Conservation (phyloP, 768 basidiomycete species). For the Rhizopogon vesiculosus region DNA sequence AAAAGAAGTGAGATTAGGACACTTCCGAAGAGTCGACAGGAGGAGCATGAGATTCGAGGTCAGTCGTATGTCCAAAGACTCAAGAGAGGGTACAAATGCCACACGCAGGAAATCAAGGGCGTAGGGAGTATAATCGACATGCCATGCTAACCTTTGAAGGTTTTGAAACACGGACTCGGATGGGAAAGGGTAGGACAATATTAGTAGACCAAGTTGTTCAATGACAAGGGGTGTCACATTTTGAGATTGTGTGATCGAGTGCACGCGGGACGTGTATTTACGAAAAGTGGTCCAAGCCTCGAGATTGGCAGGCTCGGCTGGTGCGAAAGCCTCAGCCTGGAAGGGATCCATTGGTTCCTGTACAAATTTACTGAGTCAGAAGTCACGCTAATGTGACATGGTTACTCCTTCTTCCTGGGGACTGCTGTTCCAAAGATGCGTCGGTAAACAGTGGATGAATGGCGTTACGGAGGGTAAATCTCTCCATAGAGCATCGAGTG, state of each 20-base stretch:
- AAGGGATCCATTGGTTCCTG: not conserved
- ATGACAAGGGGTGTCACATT: constrained; percentile 15
- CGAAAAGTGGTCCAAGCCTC: constrained; percentile 19
- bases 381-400: not conserved
- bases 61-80: constrained; percentile 9
- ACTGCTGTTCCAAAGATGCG: not conserved
- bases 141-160: constrained; percentile 19
- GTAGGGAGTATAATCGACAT: constrained; percentile 10
- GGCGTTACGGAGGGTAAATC: constrained; percentile 17
- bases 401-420: not conserved
- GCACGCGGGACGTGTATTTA: constrained; percentile 21
- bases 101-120: constrained; percentile 19
- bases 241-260: constrained; percentile 11
- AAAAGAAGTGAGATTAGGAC: constrained; percentile 23
- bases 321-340: constrained; percentile 7
- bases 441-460: constrained; percentile 6
- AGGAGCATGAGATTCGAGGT: constrained; percentile 5
- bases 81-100: constrained; percentile 19
- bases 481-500: constrained; percentile 21
- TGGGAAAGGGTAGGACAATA: constrained; percentile 11
- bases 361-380: not conserved
- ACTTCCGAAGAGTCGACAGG: constrained; percentile 16
- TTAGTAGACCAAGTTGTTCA: constrained; percentile 1
- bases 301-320: not conserved
- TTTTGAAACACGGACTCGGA: constrained; percentile 21